Evolutionary conservation across 768 basidiomycete species (phyloP), one percentile per base, ranked within the genome.

Genomic region (Mycena alexandri): DNA sequence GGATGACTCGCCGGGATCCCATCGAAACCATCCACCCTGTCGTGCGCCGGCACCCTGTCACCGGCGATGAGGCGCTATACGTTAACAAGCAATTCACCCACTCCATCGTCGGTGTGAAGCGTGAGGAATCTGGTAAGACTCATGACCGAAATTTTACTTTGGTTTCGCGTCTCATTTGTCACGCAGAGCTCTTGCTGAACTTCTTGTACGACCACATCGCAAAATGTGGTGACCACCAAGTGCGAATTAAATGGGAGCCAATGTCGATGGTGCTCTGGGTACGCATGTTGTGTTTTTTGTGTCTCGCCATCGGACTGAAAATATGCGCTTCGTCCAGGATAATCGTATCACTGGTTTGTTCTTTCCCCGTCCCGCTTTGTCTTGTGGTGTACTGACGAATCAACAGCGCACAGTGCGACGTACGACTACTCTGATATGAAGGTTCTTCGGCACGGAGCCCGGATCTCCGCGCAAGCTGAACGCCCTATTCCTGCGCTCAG

Each of bases 201-300:
- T 87, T 88, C 79, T 79, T 87, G 61, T 87, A 79, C 76, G 82
- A 86, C 72, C 86, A 87, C 63, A 81, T 85, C 63, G 73, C 80
- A 38, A 84, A 85, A 73, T 83, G 85, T 42, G 75, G 82, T 1
- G 85, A 86, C 65, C 83, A 82, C 76, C 84, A 85, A 57, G 78
- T 85, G 36, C 79, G 86, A 46, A 86, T 81, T 5, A 76, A 71
- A 1, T 88, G 87, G 69, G 75, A 82, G 68, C 84, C 85, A 10
- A 86, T 85, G 10, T 87, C 85, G 10, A 84, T 88, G n/a, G 84
- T 86, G 12, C 79, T 86, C 48, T 89, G 88, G 87, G 85, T 38
- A 38, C 10, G 38, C 11, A 9, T 38, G 10, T 38, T 14, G 3
- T 38, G 38, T 14, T 14, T 38, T 36, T 6, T 6, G 10, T 14